Base-by-base conservation (phyloP, 148 eudicot genomes). In the Rhododendron griersonianum region DNA sequence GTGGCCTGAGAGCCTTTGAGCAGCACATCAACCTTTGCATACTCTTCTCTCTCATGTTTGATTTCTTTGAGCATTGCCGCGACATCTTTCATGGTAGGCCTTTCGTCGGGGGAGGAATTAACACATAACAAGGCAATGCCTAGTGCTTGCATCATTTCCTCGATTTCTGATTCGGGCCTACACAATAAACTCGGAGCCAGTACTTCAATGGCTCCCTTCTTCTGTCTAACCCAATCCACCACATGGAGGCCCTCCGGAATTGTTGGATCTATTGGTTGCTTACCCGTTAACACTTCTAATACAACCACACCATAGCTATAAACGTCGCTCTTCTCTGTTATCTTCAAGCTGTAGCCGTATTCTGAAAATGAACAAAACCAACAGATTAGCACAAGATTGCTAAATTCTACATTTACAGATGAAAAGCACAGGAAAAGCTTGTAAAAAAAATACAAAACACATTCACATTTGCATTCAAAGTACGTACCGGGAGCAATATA, bases 301-400 rank as follows among this genome's bases (percentile, higher is more conserved):
- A 94, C 86, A 25, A 96, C 98, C 47, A 96, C 98, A 16, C 98
- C 98, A 33, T 89, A 96, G 90, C 98, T 94, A 76, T 94, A 96
- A 25, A 96, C 98, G 65, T 96, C 98, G 57, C 96, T 95, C 89
- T 95, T 95, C 83, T 93, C 98, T 8, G 98, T 95, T n/a, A 95
- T 95, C 91, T 96, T 96, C 94, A 92, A 86, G 91, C 85, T 89
- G 88, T 92, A 94, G 11, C 98, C 98, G 83, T 94, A 96, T 86
- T 96, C 98, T 94, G 89, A 77, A 89, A 71, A 18, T 5, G 3
- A 53, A 71, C 4, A 23, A 4, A 74, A 19, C 2, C 13, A 8
- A 53, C 61, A 57, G 39, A 77, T 75, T 19, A 84, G 86, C 14
- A 61, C 25, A 69, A 59, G 35, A 57, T 23, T 82, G 18, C 74